Percentiles rank a stretch among this genome's conserved stretches.
Evolutionary conservation across 805 yeast species (phyloP).

Genomic region (Starmerella lactis-condensi): DNA sequence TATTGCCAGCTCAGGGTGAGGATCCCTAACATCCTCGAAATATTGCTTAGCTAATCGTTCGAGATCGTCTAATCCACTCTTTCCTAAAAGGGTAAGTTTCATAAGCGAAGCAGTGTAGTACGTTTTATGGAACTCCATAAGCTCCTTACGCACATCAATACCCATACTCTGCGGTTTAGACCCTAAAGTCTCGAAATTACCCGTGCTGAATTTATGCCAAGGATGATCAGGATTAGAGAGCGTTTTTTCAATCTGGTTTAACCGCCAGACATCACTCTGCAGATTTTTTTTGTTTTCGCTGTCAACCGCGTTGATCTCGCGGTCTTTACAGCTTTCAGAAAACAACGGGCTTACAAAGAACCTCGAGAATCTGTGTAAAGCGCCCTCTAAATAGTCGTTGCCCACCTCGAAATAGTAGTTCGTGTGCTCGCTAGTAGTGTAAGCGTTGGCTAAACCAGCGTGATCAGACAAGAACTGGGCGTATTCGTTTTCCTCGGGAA

Average conservation of each 20-base stretch:
- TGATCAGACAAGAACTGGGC: slow-evolving; percentile 59
- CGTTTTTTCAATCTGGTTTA: slow-evolving; percentile 65
- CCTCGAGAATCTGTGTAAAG: slow-evolving; percentile 81
- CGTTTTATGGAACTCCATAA: slow-evolving; percentile 51
- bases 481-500: slow-evolving; percentile 59
- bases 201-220: slow-evolving; percentile 74
- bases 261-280: slow-evolving; percentile 77
- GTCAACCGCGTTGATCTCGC: slow-evolving; percentile 89
- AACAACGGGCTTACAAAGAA: slow-evolving; percentile 79
- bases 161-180: slow-evolving; percentile 42
- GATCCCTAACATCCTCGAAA: slow-evolving; percentile 38
- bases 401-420: slow-evolving; percentile 79
- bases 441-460: slow-evolving; percentile 82
- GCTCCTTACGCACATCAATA: slow-evolving; percentile 60
- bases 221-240: slow-evolving; percentile 64
- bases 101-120: slow-evolving; percentile 74
- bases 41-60: slow-evolving; percentile 49
- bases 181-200: slow-evolving; percentile 60
- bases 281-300: slow-evolving; percentile 88
- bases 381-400: slow-evolving; percentile 60
- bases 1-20: slow-evolving; percentile 20
- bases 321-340: slow-evolving; percentile 52
- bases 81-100: slow-evolving; percentile 71
- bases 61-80: slow-evolving; percentile 55
- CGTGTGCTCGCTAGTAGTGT: slow-evolving; percentile 73